Base-by-base conservation (phyloP, 2,329 filamentous ascomycete genomes). In the Fusarium armeniacum region DNA sequence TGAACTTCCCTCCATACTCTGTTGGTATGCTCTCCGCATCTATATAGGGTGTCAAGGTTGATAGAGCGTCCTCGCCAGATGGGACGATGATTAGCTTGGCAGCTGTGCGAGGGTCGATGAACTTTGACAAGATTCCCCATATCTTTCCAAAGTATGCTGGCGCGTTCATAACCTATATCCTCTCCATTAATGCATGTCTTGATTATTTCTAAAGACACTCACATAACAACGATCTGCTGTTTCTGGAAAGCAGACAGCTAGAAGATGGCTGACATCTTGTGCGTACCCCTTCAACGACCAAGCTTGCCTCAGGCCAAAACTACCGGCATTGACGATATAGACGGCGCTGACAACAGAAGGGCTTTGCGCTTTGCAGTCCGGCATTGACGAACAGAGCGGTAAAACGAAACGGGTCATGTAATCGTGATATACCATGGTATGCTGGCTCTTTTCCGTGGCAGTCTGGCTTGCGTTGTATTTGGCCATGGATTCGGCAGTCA, bases 251-350 rank as follows among this genome's bases (percentile, higher is more conserved):
- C 52, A 55, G 6, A 47, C 15, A 1, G 52, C 52, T 1, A 55
- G 11, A 10, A 55, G 40, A 6, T 55, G 52, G 13, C 52, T 55
- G 0, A 55, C 32, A 5, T 26, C 52, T 33, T 55, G 41, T 2
- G 40, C 52, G 22, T 55, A 55, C 6, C 40, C 52, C 5, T 35
- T 47, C 41, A 55, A 47, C 1, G 52, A 55, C 52, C 52, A 55
- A n/a, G 40, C 52, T 18, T 55, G 52, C 10, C 30, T 55, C 8
- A 55, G 7, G 1, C 52, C 52, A 24, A 55, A 47, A 5, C 6
- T 36, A 4, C 40, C 30, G 13, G 18, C 18, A 6, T 55, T 55
- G 2, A 46, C 11, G 7, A 55, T 9, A 16, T 28, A 55, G 6
- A 55, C n/a, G 7, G 41, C 16, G n/a, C 52, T 55, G 8, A 35